Evolutionary conservation across 495 filamentous ascomycete species (phyloP).

Genomic region (Penicillium roqueforti): DNA sequence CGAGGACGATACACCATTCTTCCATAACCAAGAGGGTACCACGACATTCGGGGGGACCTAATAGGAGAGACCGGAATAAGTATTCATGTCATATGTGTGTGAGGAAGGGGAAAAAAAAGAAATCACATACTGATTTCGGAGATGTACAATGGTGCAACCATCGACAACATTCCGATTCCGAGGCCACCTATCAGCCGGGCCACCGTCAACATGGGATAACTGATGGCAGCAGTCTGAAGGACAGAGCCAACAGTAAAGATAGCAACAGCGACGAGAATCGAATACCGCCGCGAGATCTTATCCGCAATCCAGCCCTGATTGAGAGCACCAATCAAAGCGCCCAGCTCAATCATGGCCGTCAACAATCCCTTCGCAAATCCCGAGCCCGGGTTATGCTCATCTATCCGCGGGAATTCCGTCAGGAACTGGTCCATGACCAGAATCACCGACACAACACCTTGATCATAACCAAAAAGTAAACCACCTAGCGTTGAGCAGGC

Average conservation of each 20-base stretch:
- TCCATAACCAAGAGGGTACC: slow-evolving; percentile 52
- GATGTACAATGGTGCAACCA: slow-evolving; percentile 54
- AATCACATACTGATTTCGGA: slow-evolving; percentile 47
- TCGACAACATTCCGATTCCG: slow-evolving; percentile 55
- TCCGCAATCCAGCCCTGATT: slow-evolving; percentile 59
- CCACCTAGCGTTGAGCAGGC: slow-evolving; percentile 54
- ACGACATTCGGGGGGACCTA: slow-evolving; percentile 50
- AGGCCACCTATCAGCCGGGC: slow-evolving; percentile 59
- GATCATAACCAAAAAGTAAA: slow-evolving; percentile 56
- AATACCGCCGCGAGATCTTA: slow-evolving; percentile 53
- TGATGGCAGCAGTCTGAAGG: slow-evolving; percentile 51
- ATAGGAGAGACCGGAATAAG: not conserved
- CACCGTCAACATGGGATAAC: slow-evolving; percentile 56
- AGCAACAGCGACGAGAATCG: slow-evolving; percentile 51
- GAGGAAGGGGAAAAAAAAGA: not conserved
- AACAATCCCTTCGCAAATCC: slow-evolving; percentile 58
- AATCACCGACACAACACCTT: slow-evolving; percentile 53
- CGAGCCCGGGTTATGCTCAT: slow-evolving; percentile 35
- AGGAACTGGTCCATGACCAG: slow-evolving; percentile 57
- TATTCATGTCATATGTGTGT: not conserved
- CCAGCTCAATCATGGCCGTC: slow-evolving; percentile 59
- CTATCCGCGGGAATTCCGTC: slow-evolving; percentile 44
- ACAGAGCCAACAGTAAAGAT: slow-evolving; percentile 54
- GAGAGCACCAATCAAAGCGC: slow-evolving; percentile 51
- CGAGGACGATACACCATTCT: slow-evolving; percentile 53